These are phyloP conservation scores for Oidium heveae DNA, from an alignment of 2,329 filamentous ascomycete genomes.

Conservation along the genomic window DNA sequence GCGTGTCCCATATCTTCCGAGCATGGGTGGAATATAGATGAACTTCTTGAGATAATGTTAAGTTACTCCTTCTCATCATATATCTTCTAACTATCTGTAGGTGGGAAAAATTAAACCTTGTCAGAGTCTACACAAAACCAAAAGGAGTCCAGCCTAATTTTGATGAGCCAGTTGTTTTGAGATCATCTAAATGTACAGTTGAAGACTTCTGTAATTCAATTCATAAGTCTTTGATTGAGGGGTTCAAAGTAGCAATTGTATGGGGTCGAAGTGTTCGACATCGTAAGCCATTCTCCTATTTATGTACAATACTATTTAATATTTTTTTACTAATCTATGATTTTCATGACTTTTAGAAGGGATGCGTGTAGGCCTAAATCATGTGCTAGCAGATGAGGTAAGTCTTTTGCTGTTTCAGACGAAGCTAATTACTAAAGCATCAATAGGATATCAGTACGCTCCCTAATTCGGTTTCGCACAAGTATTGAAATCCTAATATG, in stretches of 20 bases:
- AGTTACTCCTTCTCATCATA: constrained; percentile 8
- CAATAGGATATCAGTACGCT: neutral
- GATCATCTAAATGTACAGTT: constrained; percentile 59
- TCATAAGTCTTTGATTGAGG: constrained; percentile 83
- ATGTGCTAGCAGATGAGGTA: constrained; percentile 78
- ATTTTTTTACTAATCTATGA: too few species aligned
- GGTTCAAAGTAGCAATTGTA: constrained; percentile 87
- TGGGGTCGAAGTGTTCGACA: constrained; percentile 98
- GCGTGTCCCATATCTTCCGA: constrained; percentile 94
- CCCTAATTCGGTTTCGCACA: neutral
- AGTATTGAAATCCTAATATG: neutral
- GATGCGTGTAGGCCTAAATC: constrained; percentile 71
- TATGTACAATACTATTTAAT: too few species aligned
- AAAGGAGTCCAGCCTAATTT: constrained; percentile 93
- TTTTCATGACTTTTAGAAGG: constrained; percentile 25
- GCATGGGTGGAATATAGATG: constrained; percentile 93
- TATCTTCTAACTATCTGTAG: constrained; percentile 14
- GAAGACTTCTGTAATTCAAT: constrained; percentile 98
- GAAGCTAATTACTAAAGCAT: neutral
- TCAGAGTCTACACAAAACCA: constrained; percentile 90
- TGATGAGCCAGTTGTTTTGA: constrained; percentile 67
- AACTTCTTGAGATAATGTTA: constrained; percentile 80
- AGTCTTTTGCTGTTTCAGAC: neutral
- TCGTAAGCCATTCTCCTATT: constrained; percentile 15
- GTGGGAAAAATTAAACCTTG: constrained; percentile 86